Conservation (phyloP, 1,139 yeast genomes). For the Zygosaccharomyces pseudobailii region DNA sequence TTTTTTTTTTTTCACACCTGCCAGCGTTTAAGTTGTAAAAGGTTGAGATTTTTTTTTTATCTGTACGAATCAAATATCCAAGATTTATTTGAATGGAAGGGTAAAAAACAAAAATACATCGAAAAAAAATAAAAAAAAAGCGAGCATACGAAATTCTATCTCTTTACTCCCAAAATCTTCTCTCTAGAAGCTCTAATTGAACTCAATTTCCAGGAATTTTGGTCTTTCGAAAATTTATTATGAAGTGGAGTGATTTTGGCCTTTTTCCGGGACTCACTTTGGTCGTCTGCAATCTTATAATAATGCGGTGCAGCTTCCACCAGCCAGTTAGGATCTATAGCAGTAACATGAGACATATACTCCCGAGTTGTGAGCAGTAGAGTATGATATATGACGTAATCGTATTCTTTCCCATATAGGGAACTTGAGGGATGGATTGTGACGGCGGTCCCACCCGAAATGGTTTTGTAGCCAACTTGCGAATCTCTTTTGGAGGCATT, state of each 20-base stretch:
- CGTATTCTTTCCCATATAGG: constrained; percentile 66
- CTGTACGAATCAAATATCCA: neutral
- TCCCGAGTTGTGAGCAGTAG: constrained; percentile 77
- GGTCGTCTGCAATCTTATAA: constrained; percentile 53
- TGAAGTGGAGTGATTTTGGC: constrained; percentile 58
- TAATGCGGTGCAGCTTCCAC: constrained; percentile 82
- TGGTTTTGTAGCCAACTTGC: constrained; percentile 72
- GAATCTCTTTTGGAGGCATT: constrained; percentile 77
- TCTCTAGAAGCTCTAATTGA: constrained; percentile 36
- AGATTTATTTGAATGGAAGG: neutral
- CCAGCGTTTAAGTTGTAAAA: neutral
- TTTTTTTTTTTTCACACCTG: neutral
- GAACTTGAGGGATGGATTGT: constrained; percentile 87
- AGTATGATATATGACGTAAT: constrained; percentile 80
- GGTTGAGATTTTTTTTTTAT: neutral
- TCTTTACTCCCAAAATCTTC: constrained; percentile 29
- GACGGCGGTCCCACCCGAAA: constrained; percentile 74
- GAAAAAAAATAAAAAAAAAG: neutral
- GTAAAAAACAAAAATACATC: constrained; percentile 4
- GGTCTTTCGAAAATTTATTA: constrained; percentile 50
- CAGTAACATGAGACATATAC: constrained; percentile 85
- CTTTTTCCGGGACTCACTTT: constrained; percentile 40
- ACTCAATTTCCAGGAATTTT: constrained; percentile 51
- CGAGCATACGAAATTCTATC: constrained; percentile 10
- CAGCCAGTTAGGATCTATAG: constrained; percentile 82